Evolutionary conservation across 2,329 filamentous ascomycete species (phyloP).

Genomic region (Blastomyces silverae): DNA sequence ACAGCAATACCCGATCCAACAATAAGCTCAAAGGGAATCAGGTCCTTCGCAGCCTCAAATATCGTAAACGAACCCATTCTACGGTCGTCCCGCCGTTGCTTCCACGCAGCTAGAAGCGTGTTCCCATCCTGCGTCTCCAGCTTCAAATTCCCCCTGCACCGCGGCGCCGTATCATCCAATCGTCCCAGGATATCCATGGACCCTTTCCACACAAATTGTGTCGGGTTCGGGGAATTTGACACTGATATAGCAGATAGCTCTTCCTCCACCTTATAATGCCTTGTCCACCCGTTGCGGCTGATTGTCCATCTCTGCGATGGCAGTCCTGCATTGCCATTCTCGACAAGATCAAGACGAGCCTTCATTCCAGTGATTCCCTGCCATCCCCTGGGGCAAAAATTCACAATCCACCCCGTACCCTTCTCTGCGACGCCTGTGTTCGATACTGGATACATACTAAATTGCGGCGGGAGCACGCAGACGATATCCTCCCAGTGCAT

Average conservation of each 20-base stretch:
- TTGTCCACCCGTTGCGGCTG: not conserved
- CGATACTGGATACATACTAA: conserved; percentile 5
- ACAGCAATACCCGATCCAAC: conserved; percentile 4
- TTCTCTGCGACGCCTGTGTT: not conserved
- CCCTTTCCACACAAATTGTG: conserved; percentile 6
- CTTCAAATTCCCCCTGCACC: conserved; percentile 9
- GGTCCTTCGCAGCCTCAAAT: conserved; percentile 5
- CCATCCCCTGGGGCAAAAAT: conserved; percentile 4
- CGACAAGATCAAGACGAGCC: not conserved
- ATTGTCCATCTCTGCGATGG: not conserved
- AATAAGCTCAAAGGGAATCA: conserved; percentile 1
- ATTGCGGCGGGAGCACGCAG: conserved; percentile 1
- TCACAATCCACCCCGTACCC: not conserved
- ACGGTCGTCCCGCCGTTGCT: conserved; percentile 5
- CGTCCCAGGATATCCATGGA: not conserved
- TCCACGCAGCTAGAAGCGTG: conserved; percentile 3
- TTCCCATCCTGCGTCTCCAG: not conserved
- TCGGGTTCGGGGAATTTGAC: no score
- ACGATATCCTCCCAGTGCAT: conserved; percentile 7
- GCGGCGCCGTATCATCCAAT: not conserved
- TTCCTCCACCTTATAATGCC: conserved; percentile 2
- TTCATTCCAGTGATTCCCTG: conserved; percentile 4
- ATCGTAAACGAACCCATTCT: conserved; percentile 6
- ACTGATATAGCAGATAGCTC: no score
- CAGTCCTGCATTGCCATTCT: not conserved